Percentiles rank a stretch among this genome's conserved stretches.
These are phyloP conservation scores for Petasospora fabianii DNA, from an alignment of 1,139 yeast genomes.

Conservation along the genomic window DNA sequence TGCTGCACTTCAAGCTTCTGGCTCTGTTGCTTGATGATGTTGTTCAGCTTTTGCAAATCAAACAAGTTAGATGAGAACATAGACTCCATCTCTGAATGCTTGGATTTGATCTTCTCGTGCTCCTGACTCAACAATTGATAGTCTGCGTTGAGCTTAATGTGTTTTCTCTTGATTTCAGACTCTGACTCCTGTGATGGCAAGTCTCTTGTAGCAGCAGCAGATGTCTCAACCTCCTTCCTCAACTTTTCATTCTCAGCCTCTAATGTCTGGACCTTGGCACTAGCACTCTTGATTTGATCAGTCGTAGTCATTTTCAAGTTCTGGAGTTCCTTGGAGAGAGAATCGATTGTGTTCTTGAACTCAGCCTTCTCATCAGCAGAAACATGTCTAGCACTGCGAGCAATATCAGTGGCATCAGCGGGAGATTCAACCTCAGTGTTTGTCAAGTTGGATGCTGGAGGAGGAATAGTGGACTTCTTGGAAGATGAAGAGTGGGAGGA, in stretches of 20 bases:
- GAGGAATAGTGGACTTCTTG: conserved; percentile 3
- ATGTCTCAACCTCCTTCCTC: conserved; percentile 18
- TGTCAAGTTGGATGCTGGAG: conserved; percentile 5
- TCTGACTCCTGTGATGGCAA: conserved; percentile 12
- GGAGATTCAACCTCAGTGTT: conserved; percentile 9
- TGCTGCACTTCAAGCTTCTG: conserved; percentile 41
- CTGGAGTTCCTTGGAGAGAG: conserved; percentile 45
- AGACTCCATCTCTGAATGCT: conserved; percentile 47
- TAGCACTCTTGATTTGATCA: conserved; percentile 51
- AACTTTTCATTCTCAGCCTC: conserved; percentile 42
- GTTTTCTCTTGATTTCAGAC: conserved; percentile 20
- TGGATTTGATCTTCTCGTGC: conserved; percentile 39
- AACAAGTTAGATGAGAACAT: conserved; percentile 54
- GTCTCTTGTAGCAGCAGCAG: conserved; percentile 1
- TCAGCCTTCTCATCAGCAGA: conserved; percentile 20
- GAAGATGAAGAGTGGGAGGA: not conserved
- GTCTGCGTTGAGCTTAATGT: conserved; percentile 43
- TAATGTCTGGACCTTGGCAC: conserved; percentile 44
- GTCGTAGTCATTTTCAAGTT: conserved; percentile 45
- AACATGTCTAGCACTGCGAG: conserved; percentile 10
- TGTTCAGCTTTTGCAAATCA: conserved; percentile 51
- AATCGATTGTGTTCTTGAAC: conserved; percentile 30
- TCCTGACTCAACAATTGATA: conserved; percentile 46
- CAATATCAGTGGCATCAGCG: conserved; percentile 8
- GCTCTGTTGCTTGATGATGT: conserved; percentile 52